Evolutionary conservation across 768 basidiomycete species (phyloP), one percentile per base, ranked within the genome.

Genomic region (Russula dissimulans): DNA sequence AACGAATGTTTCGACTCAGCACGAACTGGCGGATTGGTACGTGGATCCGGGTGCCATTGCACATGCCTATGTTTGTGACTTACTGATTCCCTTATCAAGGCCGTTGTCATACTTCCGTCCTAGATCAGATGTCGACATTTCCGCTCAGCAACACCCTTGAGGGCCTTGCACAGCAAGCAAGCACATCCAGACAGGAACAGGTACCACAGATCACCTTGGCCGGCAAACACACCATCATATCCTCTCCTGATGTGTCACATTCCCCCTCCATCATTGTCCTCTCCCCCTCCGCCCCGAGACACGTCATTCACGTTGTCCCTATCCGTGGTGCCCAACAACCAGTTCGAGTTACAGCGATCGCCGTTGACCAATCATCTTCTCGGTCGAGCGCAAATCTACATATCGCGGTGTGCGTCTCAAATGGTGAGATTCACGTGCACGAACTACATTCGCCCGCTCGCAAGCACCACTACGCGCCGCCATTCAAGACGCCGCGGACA

Each of bases 1-100:
- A 88, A 71, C 87, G 82, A 81, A 89, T 91, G 88, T 91, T 89
- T 71, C 79, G 87, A 57, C 86, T 90, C 63, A 89, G 86, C 66
- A 83, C 83, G 15, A 91, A 91, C 65, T 91, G 89, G 89, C 80
- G 79, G 69, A 86, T 74, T 72, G 89, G 89, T 90, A 67, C 65
- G 77, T 69, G 57, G 38, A 48, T 47, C 54, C 47, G 45, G 34
- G 42, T 66, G 57, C 67, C 18, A 32, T 32, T 32, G 36, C 4
- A 54, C 12, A 54, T 11, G 17, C 4, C 22, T 26, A 26, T 26
- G 22, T 26, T 26, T 44, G 54, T 44, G 31, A 18, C 7, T 10
- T 26, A 3, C 22, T 22, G 15, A 56, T 41, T 34, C n/a, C 14
- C 17, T 56, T 36, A 31, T 29, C 11, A 53, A 91, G 87, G 89